Base-by-base conservation (phyloP, 257 asterid species). In the Thymus quinquecostatus region DNA sequence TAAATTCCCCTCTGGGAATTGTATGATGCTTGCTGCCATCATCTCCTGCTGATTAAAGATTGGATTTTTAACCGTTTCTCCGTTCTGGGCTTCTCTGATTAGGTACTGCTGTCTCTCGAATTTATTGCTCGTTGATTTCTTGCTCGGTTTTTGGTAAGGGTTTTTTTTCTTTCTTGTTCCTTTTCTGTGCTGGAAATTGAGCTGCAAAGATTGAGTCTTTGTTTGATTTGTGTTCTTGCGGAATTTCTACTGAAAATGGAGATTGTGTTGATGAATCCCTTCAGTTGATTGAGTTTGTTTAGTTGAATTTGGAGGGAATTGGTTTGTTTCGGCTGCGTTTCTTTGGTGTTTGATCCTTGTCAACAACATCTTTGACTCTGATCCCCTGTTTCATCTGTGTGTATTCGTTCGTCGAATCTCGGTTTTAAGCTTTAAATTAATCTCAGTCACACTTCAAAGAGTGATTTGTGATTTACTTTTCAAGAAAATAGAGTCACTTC, bases 181-280 rank as follows among this genome's bases (percentile, higher is more conserved):
- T 21, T 21, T 49, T 34, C 3, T 10, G 40, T 65, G 64, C 59
- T 72, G 65, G 4, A 59, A 34, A 36, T 71, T 54, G 74, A 41
- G 33, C 41, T 33, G 32, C 44, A 12, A 45, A 56, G n/a, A 34
- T 62, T 66, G 60, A 13, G 12, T 60, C 32, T 32, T 14, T 2
- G 60, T 43, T 47, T 47, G 27, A 44, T 7, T 60, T 50, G 61
- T 68, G 50, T 70, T 65, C 63, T 64, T 76, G 73, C 74, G 76
- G 78, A 66, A 73, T 75, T 21, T 78, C 68, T 56, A 34, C 63
- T 76, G 66, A 43, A 78, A 67, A 11, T 54, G 78, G 69, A 60
- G 67, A 54, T 43, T 74, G 73, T 36, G 60, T 38, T 75, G 34
- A 71, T 65, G 73, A 29, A 12, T 47, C 14, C 33, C 33, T 34